Percentiles rank a stretch among this genome's conserved stretches.
Conservation (phyloP, 2,329 filamentous ascomycete species). For the Dothidotthia symphoricarpi region DNA sequence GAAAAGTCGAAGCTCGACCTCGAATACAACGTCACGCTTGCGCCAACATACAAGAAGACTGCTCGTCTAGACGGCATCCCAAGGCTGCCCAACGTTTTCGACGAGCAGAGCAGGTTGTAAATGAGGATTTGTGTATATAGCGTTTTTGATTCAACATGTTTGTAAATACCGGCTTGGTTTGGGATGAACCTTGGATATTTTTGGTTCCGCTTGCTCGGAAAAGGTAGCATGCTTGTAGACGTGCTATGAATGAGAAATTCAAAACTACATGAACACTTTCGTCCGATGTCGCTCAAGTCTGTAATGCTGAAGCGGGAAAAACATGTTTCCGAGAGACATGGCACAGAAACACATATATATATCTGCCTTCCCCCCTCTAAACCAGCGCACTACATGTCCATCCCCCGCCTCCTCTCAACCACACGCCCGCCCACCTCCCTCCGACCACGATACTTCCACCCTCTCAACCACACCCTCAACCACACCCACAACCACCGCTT, state of each 20-base stretch:
- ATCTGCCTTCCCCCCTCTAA: too few species aligned
- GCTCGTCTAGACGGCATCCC: constrained; percentile 34
- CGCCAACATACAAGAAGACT: constrained; percentile 41
- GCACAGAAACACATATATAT: too few species aligned
- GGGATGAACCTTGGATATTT: too few species aligned
- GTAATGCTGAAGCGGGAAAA: too few species aligned
- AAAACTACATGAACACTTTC: too few species aligned
- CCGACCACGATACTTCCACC: not conserved
- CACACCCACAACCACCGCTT: constrained; percentile 3
- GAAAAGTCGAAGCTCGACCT: constrained; percentile 59
- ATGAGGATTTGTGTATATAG: constrained; percentile 6
- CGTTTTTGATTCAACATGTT: constrained; percentile 11
- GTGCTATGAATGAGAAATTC: too few species aligned
- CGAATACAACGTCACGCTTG: constrained; percentile 61
- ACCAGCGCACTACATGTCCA: too few species aligned
- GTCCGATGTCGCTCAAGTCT: too few species aligned
- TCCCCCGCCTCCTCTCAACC: too few species aligned
- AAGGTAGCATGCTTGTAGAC: too few species aligned
- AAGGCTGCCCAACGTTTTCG: constrained; percentile 29
- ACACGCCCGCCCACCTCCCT: not conserved
- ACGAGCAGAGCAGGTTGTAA: constrained; percentile 28
- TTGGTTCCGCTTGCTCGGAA: too few species aligned
- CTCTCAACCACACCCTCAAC: not conserved
- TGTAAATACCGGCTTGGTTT: constrained; percentile 15
- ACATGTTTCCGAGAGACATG: too few species aligned